Percentiles rank a stretch among this genome's conserved stretches.
Evolutionary conservation across 2,329 filamentous ascomycete genomes (phyloP).

Genomic region (Epichloe hybrida): DNA sequence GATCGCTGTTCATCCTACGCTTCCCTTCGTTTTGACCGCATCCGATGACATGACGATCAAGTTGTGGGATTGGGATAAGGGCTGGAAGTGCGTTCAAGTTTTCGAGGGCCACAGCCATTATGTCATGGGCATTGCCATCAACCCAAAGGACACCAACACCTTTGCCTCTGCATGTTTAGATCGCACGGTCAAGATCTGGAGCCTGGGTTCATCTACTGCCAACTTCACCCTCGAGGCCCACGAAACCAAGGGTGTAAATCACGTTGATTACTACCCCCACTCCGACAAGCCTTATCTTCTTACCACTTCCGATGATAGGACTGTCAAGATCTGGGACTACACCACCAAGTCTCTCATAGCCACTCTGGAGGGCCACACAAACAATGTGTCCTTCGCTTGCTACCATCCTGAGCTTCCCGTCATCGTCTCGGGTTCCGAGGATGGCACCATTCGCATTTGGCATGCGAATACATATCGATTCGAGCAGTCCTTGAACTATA

Average conservation of each 20-base stretch:
- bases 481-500: constrained; percentile 93
- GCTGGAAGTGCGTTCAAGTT: constrained; percentile 93
- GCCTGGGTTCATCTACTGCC: constrained; percentile 77
- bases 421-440: constrained; percentile 95
- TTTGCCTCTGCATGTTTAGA: constrained; percentile 92
- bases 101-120: constrained; percentile 96
- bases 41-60: constrained; percentile 98
- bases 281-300: constrained; percentile 76
- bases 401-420: constrained; percentile 95
- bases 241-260: constrained; percentile 94
- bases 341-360: constrained; percentile 96
- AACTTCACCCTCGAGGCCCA: constrained; percentile 97
- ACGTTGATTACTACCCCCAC: constrained; percentile 79
- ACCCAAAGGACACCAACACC: constrained; percentile 91
- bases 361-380: constrained; percentile 90
- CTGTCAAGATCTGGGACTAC: constrained; percentile 98
- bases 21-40: constrained; percentile 90
- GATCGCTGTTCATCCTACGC: constrained; percentile 87
- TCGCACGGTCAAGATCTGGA: constrained; percentile 96
- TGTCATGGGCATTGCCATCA: constrained; percentile 92
- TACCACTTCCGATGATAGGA: constrained; percentile 91
- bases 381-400: constrained; percentile 95
- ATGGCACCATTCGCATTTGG: constrained; percentile 96
- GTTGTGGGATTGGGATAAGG: constrained; percentile 97
- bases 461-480: constrained; percentile 94